Conservation (phyloP, 805 yeast genomes). For the Ogataea kodamae region DNA sequence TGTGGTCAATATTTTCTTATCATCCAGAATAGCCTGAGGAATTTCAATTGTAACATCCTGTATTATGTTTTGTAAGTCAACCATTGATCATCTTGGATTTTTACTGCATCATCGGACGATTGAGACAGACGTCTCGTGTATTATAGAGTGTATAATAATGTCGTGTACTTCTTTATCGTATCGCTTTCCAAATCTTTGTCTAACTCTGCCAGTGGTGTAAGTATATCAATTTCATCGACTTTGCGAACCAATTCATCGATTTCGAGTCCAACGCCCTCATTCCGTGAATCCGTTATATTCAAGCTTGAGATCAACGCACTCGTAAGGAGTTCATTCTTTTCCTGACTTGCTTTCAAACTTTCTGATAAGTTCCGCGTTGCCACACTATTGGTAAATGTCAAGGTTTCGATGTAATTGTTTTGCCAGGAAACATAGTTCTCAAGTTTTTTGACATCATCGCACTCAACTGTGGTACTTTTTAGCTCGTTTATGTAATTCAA, state of each 20-base stretch:
- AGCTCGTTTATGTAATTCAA: conserved; percentile 18
- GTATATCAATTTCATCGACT: conserved; percentile 12
- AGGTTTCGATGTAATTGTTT: conserved; percentile 23
- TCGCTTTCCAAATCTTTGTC: conserved; percentile 12
- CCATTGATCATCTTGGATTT: conserved; percentile 9
- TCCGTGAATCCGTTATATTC: conserved; percentile 1
- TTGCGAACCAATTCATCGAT: conserved; percentile 12
- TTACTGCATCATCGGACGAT: conserved; percentile 1
- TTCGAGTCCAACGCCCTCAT: conserved; percentile 1
- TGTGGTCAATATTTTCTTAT: conserved; percentile 8
- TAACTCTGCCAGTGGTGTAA: conserved; percentile 8
- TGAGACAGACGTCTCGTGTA: conserved; percentile 7
- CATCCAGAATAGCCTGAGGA: conserved; percentile 8
- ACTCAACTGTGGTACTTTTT: conserved; percentile 4
- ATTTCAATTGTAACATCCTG: conserved; percentile 9
- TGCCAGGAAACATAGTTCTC: conserved; percentile 28
- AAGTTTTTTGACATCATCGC: conserved; percentile 16
- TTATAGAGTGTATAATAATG: conserved; percentile 11
- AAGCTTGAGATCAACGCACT: conserved; percentile 7
- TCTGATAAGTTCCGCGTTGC: conserved; percentile 8
- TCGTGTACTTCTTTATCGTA: conserved; percentile 7
- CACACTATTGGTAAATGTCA: conserved; percentile 18
- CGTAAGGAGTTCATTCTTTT: conserved; percentile 12
- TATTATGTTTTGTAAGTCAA: conserved; percentile 10
- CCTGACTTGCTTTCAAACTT: conserved; percentile 3